A percentile compares a stretch with the other conserved stretches of the same genome.
phyloP scores from a whole-genome alignment of 371 early-diverging fungal species.

The Enterospora canceri region DNA sequence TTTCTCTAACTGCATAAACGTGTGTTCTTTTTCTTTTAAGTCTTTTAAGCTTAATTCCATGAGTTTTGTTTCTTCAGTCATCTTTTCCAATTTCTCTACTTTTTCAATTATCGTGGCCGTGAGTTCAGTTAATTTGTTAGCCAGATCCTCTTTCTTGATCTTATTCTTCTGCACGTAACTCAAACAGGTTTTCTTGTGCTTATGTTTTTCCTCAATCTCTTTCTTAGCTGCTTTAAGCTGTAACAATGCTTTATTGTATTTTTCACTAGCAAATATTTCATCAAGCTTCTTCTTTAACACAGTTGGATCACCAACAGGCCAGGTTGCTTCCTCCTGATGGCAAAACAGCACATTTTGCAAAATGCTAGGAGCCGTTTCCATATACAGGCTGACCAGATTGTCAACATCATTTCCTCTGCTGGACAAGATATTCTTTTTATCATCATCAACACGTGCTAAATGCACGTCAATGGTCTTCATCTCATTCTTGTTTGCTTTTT shows the following conservation, averaged over 20 bases:
- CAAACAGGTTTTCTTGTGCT: constrained; percentile 61
- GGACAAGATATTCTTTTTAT: constrained; percentile 6
- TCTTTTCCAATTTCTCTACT: background rate
- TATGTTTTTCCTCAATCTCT: constrained; percentile 61
- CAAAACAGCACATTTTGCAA: constrained; percentile 95
- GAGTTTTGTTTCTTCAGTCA: background rate
- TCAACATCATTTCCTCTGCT: constrained; percentile 63
- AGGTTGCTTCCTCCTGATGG: constrained; percentile 95
- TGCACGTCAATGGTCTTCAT: constrained; percentile 70
- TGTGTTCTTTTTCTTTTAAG: background rate
- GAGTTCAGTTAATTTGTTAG: constrained; percentile 6
- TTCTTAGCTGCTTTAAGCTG: constrained; percentile 68
- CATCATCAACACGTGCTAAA: constrained; percentile 19
- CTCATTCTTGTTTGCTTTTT: constrained; percentile 60
- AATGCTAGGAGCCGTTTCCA: constrained; percentile 77
- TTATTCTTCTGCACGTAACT: constrained; percentile 62
- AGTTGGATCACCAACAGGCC: constrained; percentile 82
- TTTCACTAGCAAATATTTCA: constrained; percentile 83
- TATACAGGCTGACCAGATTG: constrained; percentile 65
- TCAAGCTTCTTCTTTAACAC: constrained; percentile 91
- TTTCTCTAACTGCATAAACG: constrained; percentile 6
- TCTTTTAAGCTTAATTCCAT: background rate
- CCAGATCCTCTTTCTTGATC: constrained; percentile 63
- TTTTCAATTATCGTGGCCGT: background rate
- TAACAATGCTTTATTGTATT: constrained; percentile 79